phyloP scores from a whole-genome alignment of 148 eudicot genomes.

The Cornus suecica region DNA sequence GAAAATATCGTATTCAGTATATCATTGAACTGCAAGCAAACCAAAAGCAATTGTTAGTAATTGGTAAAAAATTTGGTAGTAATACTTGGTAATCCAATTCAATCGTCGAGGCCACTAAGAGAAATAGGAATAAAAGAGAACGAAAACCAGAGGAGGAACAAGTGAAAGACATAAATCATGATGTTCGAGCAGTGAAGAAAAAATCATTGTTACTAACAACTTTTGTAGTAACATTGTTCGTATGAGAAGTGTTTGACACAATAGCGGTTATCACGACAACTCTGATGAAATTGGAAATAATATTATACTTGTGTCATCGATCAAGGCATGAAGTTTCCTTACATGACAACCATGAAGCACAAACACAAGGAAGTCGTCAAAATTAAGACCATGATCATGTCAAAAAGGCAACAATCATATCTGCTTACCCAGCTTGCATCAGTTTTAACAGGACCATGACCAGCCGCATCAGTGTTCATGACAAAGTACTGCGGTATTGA shows the following conservation, averaged over 20 bases:
- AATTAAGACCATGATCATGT: too few species aligned
- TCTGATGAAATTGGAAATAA: neutral
- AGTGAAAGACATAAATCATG: too few species aligned
- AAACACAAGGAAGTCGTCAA: neutral
- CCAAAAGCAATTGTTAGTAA: neutral
- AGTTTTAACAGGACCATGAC: conserved; percentile 76
- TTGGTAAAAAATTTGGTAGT: neutral
- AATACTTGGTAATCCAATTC: neutral
- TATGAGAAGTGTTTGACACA: too few species aligned
- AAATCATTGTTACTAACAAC: too few species aligned
- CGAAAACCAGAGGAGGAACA: neutral
- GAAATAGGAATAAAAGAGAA: neutral
- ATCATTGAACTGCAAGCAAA: conserved; percentile 74
- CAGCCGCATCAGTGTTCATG: conserved; percentile 40
- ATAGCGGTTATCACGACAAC: too few species aligned
- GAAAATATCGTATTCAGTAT: conserved; percentile 81
- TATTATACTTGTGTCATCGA: neutral
- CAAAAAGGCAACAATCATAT: neutral
- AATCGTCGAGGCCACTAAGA: neutral
- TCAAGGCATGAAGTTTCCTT: too few species aligned
- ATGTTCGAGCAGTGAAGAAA: neutral
- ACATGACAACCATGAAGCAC: neutral
- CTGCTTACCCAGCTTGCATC: conserved; percentile 79
- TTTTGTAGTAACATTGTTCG: too few species aligned
- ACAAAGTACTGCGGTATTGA: conserved; percentile 84